phyloP scores from a whole-genome alignment of 164 flowering plant species.

The Berberis vulgaris region DNA sequence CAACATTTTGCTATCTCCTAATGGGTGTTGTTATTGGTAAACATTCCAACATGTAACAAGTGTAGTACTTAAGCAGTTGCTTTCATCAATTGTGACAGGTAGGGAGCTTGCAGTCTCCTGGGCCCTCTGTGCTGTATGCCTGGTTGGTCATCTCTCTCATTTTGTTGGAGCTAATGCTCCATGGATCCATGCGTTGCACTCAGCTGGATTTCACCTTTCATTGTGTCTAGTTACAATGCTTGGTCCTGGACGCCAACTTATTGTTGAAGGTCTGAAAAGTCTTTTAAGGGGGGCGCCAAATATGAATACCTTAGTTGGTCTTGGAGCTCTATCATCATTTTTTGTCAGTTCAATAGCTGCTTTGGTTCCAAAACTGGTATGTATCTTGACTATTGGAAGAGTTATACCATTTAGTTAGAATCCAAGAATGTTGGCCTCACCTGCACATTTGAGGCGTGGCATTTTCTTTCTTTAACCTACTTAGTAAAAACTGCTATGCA shows the following conservation, averaged over 20 bases:
- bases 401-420: not conserved
- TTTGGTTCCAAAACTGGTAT: slow-evolving; percentile 80
- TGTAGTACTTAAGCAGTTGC: slow-evolving; percentile 3
- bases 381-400: not conserved
- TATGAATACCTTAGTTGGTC: slow-evolving; percentile 99
- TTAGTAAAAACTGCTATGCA: too few relatives aligned
- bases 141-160: slow-evolving; percentile 88
- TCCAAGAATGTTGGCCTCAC: too few relatives aligned
- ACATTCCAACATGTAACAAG: too few relatives aligned
- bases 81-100: slow-evolving; percentile 37
- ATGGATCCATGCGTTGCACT: slow-evolving; percentile 84
- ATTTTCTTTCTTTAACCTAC: too few relatives aligned
- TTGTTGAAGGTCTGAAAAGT: slow-evolving; percentile 81
- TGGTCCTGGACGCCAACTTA: slow-evolving; percentile 92
- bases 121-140: slow-evolving; percentile 94
- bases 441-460: too few relatives aligned
- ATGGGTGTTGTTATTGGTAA: not conserved
- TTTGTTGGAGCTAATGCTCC: slow-evolving; percentile 68
- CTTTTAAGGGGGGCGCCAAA: slow-evolving; percentile 82
- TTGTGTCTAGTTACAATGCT: slow-evolving; percentile 84
- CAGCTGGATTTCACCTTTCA: slow-evolving; percentile 84
- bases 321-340: slow-evolving; percentile 96
- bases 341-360: slow-evolving; percentile 85
- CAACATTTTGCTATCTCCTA: slow-evolving; percentile 5
- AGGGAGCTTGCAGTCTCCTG: slow-evolving; percentile 88